Conservation (phyloP, 2,329 filamentous ascomycete species). For the Fusarium drepaniforme region DNA sequence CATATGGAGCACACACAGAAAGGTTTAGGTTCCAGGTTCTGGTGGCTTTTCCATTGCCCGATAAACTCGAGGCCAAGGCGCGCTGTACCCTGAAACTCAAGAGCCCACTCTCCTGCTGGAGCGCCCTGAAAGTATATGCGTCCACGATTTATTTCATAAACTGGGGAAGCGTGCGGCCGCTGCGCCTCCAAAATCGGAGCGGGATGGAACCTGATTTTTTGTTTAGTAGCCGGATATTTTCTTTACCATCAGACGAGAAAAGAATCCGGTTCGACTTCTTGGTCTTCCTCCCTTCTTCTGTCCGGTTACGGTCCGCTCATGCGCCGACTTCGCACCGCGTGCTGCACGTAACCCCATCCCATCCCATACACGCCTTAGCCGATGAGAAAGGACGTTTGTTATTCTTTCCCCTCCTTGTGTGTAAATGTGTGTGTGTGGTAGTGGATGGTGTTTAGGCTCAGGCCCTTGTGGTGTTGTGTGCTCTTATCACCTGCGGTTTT, state of each 20-base stretch:
- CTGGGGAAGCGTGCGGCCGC: slow-evolving; percentile 6
- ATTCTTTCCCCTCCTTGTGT: neutral
- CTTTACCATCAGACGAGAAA: neutral
- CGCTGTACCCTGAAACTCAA: slow-evolving; percentile 20
- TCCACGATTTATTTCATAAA: neutral
- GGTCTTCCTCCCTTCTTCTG: neutral
- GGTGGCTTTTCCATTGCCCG: slow-evolving; percentile 29
- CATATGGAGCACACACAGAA: neutral
- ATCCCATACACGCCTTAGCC: slow-evolving; percentile 9
- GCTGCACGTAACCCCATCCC: neutral
- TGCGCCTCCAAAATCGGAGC: slow-evolving; percentile 3
- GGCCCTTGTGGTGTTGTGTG: slow-evolving; percentile 11
- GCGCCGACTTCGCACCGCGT: slow-evolving; percentile 9
- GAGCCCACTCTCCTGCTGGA: slow-evolving; percentile 8
- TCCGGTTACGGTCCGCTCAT: neutral
- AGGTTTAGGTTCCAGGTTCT: neutral
- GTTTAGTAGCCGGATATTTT: neutral
- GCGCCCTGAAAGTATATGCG: slow-evolving; percentile 17
- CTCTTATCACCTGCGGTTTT: slow-evolving; percentile 29
- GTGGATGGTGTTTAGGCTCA: slow-evolving; percentile 1
- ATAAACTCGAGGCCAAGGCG: slow-evolving; percentile 24
- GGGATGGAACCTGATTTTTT: neutral
- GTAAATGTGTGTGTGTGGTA: neutral
- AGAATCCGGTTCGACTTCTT: neutral
- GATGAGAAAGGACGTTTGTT: slow-evolving; percentile 19